Percentiles rank a stretch among this genome's conserved stretches.
phyloP scores from a whole-genome alignment of 177 flowering plant species.

The Tripterygium wilfordii region DNA sequence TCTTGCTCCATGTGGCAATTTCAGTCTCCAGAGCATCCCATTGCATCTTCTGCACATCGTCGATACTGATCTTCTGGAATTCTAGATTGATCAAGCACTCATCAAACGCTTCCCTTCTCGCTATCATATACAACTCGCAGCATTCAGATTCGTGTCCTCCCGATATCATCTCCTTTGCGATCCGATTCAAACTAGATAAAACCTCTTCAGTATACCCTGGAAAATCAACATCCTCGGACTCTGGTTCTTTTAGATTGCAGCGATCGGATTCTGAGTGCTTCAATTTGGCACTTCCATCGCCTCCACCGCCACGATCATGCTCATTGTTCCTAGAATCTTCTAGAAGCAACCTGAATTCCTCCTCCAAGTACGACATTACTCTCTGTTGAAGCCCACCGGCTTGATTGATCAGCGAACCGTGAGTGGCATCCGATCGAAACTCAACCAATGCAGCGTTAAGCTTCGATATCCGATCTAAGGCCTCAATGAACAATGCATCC shows the following conservation, averaged over 20 bases:
- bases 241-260: not conserved
- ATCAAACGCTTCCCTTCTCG: slow-evolving; percentile 37
- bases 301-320: not conserved
- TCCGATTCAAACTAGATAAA: slow-evolving; percentile 25
- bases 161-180: slow-evolving; percentile 53
- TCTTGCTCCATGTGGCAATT: slow-evolving; percentile 56
- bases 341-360: slow-evolving; percentile 53
- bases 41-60: slow-evolving; percentile 61
- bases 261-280: slow-evolving; percentile 7
- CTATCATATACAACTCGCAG: slow-evolving; percentile 33
- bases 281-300: not conserved
- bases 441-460: not conserved
- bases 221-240: slow-evolving; percentile 18
- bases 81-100: slow-evolving; percentile 39
- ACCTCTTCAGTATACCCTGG: slow-evolving; percentile 37
- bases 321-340: slow-evolving; percentile 26
- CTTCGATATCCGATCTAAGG: slow-evolving; percentile 18
- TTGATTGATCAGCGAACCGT: slow-evolving; percentile 10
- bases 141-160: slow-evolving; percentile 69
- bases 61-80: slow-evolving; percentile 52
- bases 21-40: slow-evolving; percentile 73
- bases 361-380: slow-evolving; percentile 64
- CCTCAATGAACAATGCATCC: slow-evolving; percentile 13
- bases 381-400: slow-evolving; percentile 19
- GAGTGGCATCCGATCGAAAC: not conserved